Evolutionary conservation across 1,284 basidiomycete species (phyloP), one percentile per base, ranked within the genome.

Genomic region (Porogramme epimiltina): DNA sequence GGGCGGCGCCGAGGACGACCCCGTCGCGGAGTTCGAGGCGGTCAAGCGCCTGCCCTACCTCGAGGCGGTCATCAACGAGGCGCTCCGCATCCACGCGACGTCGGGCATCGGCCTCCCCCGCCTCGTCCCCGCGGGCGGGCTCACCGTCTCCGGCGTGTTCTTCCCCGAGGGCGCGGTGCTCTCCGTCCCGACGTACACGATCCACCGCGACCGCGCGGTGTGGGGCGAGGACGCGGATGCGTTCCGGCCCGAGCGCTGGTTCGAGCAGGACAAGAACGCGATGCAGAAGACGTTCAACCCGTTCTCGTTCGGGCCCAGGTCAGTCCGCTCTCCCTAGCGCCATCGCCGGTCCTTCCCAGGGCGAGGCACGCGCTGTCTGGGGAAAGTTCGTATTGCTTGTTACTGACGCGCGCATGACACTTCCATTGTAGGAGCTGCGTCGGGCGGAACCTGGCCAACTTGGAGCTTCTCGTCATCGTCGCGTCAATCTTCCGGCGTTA

Each of bases 91-190:
- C 38, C 91, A 95, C 73, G 88, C 90, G 4, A 93, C 88, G 0
- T 86, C 84, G 3, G 82, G 86, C 2, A 78, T 94, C 45, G 93
- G 93, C 23, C 82, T 96, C 20, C 87, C 91, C n/a, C 84, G 91
- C 38, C 59, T 89, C 49, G 84, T 84, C 8, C 88, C 90, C 2
- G 76, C 82, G 45, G 87, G 84, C 40, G 88, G 87, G 6, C 62
- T 91, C 57, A 80, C 76, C 10, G 72, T 90, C 4, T 64, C 70
- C 37, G 87, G 79, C 6, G 67, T 77, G 52, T 73, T 74, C 61
- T 93, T 93, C 79, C 82, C 82, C 23, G 77, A 76, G 42, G 92
- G 89, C n/a, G 75, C 86, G 0, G 70, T 90, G 16, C 73, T 91
- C 45, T 86, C 84, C 49, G 88, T 91, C 5, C 87, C 87, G 13